Base-by-base conservation (phyloP, 768 basidiomycete genomes). In the Hebeloma cylindrosporum region DNA sequence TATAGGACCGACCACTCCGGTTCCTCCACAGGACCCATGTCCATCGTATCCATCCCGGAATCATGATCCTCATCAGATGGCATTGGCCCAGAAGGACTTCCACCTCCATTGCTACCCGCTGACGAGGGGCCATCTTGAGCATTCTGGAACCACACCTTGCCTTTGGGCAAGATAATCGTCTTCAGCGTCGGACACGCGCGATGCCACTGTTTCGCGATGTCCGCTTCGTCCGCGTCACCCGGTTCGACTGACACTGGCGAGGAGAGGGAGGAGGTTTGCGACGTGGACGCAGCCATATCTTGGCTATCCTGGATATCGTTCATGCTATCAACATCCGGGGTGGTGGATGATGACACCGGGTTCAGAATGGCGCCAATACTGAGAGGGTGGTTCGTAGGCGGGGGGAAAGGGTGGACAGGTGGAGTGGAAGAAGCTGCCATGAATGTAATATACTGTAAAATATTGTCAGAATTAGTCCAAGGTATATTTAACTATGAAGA, bases 101-200 rank as follows among this genome's bases (percentile, higher is more conserved):
- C 30, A 31, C 30, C 7, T 8, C 8, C 30, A 31, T 8, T 8
- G 8, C n/a, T 8, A 31, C 17, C 30, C 30, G 13, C 38, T n/a
- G n/a, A n/a, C n/a, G n/a, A n/a, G n/a, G n/a, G n/a, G 38, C 22
- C 11, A 16, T 45, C 30, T 26, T 20, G 35, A n/a, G 37, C 39
- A 16, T 56, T 65, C 40, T 71, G 66, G 40, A 81, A 82, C 83
- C 83, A 85, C 6, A 83, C 75, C 40, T 73, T 63, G 2, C 83
- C 83, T 46, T 72, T 71, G 0, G 83, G 82, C 0, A 85, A 62
- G 11, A 85, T 83, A 41, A 85, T 79, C 0, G 83, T 83, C 45
- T 69, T 69, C 22, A 85, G 66, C 0, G 81, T 80, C 3, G 80
- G 78, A 59, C 83, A 85, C 18, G 73, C 73, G 16, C 59, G 52